These are phyloP conservation scores for Calocybe gambosa DNA, from an alignment of 1,284 basidiomycete genomes.

Conservation along the genomic window DNA sequence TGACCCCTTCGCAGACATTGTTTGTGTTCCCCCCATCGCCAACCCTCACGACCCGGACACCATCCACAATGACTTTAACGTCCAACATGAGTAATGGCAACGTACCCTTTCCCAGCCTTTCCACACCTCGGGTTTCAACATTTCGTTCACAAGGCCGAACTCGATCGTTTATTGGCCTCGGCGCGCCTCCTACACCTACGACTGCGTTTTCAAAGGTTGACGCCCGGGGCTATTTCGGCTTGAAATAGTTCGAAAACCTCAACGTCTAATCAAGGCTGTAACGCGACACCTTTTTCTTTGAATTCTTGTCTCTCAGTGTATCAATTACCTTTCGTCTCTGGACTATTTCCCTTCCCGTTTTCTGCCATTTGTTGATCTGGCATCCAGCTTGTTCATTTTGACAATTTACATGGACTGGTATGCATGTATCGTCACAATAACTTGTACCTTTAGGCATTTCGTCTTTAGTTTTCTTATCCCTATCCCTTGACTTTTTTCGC, in stretches of 20 bases:
- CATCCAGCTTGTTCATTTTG: slow-evolving; percentile 14
- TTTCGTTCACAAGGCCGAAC: slow-evolving; percentile 61
- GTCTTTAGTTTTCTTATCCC: slow-evolving; percentile 10
- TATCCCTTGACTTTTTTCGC: background rate
- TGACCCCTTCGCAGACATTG: slow-evolving; percentile 58
- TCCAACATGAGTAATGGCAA: slow-evolving; percentile 42
- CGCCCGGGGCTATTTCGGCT: slow-evolving; percentile 65
- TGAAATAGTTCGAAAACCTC: slow-evolving; percentile 25
- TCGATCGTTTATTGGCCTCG: slow-evolving; percentile 65
- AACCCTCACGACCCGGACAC: slow-evolving; percentile 54
- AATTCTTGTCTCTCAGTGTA: slow-evolving; percentile 7
- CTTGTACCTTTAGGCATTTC: slow-evolving; percentile 5
- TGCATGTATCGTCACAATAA: slow-evolving; percentile 5
- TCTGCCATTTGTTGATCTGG: slow-evolving; percentile 8
- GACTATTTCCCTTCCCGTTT: slow-evolving; percentile 10
- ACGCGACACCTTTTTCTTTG: slow-evolving; percentile 1
- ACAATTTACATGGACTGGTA: slow-evolving; percentile 13
- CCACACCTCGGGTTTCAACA: slow-evolving; percentile 69
- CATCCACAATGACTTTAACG: slow-evolving; percentile 69
- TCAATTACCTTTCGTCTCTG: slow-evolving; percentile 9
- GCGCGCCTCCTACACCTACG: slow-evolving; percentile 66
- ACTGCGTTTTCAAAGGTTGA: slow-evolving; percentile 78
- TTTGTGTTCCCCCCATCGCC: slow-evolving; percentile 82
- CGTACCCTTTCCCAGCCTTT: slow-evolving; percentile 53
- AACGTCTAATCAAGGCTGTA: background rate